These are phyloP conservation scores for Claviceps digitariae DNA, from an alignment of 2,329 filamentous ascomycete genomes.

Conservation along the genomic window DNA sequence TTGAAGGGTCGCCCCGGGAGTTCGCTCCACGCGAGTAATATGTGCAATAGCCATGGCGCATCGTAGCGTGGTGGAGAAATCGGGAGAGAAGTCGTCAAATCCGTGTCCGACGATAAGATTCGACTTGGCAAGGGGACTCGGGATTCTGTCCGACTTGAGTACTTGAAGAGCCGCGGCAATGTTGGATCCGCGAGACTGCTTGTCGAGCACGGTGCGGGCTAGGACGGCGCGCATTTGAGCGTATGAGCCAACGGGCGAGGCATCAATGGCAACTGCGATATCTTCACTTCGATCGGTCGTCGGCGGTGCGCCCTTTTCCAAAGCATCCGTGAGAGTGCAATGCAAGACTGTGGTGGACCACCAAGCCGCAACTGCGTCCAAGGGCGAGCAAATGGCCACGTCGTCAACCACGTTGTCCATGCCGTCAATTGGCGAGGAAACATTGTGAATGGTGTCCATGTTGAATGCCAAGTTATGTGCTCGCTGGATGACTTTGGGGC, in stretches of 20 bases:
- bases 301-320: constrained; percentile 35
- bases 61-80: constrained; percentile 42
- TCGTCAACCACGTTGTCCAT: constrained; percentile 81
- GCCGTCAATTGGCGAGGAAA: constrained; percentile 49
- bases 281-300: constrained; percentile 21
- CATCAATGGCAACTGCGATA: constrained; percentile 55
- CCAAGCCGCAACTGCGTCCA: constrained; percentile 87
- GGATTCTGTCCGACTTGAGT: constrained; percentile 22
- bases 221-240: constrained; percentile 49
- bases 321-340: constrained; percentile 48
- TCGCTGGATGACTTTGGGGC: constrained; percentile 63
- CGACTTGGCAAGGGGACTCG: constrained; percentile 12
- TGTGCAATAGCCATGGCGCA: constrained; percentile 50
- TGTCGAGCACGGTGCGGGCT: constrained; percentile 41
- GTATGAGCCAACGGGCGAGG: constrained; percentile 66
- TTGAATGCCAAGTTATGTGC: constrained; percentile 89
- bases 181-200: constrained; percentile 39
- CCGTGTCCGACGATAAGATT: constrained; percentile 32
- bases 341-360: constrained; percentile 67
- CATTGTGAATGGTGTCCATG: constrained; percentile 55
- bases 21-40: constrained; percentile 31
- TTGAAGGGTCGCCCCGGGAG: constrained; percentile 20
- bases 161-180: constrained; percentile 43
- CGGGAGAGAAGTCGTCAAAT: constrained; percentile 29
- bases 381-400: constrained; percentile 66